Evolutionary conservation across 495 filamentous ascomycete genomes (phyloP).

Genomic region (Ramalina intermedia): DNA sequence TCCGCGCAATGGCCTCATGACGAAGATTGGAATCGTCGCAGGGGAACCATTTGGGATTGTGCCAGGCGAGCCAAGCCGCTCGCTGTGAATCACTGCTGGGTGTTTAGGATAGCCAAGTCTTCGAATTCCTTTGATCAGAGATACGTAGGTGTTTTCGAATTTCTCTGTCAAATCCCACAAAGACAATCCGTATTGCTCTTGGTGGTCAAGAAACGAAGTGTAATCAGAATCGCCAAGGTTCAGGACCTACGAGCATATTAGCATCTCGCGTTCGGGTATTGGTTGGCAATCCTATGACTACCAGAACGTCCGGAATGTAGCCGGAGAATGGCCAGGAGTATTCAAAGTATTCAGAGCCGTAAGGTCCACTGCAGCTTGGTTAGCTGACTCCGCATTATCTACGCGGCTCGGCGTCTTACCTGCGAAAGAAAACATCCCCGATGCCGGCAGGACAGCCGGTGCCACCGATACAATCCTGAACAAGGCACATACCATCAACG

Average conservation of each 20-base stretch:
- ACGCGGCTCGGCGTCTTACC: constrained; percentile 10
- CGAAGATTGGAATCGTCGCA: constrained; percentile 23
- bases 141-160: constrained; percentile 25
- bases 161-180: constrained; percentile 17
- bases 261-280: background rate
- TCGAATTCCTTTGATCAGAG: constrained; percentile 24
- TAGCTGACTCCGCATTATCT: background rate
- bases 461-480: constrained; percentile 23
- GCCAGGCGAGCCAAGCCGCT: constrained; percentile 3
- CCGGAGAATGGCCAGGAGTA: constrained; percentile 23
- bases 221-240: constrained; percentile 22
- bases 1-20: constrained; percentile 27
- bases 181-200: constrained; percentile 19
- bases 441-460: constrained; percentile 20
- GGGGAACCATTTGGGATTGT: constrained; percentile 9
- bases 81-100: constrained; percentile 17
- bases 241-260: constrained; percentile 16
- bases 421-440: constrained; percentile 29
- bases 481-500: constrained; percentile 26
- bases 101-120: constrained; percentile 24
- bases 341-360: constrained; percentile 19
- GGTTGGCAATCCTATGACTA: constrained; percentile 1
- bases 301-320: constrained; percentile 24
- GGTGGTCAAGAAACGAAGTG: constrained; percentile 17
- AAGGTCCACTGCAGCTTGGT: constrained; percentile 18